phyloP scores from a whole-genome alignment of 495 filamentous ascomycete genomes.

The Penicillium parvum region DNA sequence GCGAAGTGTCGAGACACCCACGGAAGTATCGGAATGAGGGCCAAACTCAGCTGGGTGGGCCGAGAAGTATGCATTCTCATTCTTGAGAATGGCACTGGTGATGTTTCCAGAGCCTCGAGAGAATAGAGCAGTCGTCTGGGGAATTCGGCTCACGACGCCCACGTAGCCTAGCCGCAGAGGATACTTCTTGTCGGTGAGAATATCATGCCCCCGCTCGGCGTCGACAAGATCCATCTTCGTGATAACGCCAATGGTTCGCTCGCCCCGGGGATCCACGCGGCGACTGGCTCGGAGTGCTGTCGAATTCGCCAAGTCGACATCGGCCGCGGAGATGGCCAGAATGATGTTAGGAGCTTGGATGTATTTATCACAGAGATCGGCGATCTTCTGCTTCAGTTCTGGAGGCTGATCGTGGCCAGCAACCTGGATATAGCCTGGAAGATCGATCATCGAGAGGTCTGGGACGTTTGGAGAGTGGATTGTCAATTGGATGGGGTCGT shows the following conservation, averaged over 20 bases:
- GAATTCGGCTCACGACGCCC: slow-evolving; percentile 82
- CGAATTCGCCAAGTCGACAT: slow-evolving; percentile 96
- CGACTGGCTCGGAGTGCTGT: slow-evolving; percentile 87
- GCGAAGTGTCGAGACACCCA: slow-evolving; percentile 79
- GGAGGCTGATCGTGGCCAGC: slow-evolving; percentile 83
- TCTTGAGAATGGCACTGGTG: slow-evolving; percentile 73
- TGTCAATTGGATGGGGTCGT: slow-evolving; percentile 92
- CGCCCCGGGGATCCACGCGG: slow-evolving; percentile 87
- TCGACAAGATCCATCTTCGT: slow-evolving; percentile 99
- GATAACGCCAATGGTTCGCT: slow-evolving; percentile 94
- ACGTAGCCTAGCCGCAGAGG: slow-evolving; percentile 95
- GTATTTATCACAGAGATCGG: slow-evolving; percentile 96
- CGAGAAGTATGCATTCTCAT: slow-evolving; percentile 85
- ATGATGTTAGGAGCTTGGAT: slow-evolving; percentile 96
- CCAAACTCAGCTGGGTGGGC: slow-evolving; percentile 79
- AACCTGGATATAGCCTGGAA: slow-evolving; percentile 97
- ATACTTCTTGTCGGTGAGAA: slow-evolving; percentile 87
- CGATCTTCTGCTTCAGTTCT: slow-evolving; percentile 92
- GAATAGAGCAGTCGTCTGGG: slow-evolving; percentile 73
- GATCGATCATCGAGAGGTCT: slow-evolving; percentile 92
- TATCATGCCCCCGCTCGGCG: slow-evolving; percentile 66
- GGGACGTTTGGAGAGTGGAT: slow-evolving; percentile 95
- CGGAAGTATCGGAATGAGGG: slow-evolving; percentile 59
- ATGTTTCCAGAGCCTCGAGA: slow-evolving; percentile 81
- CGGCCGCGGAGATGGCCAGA: slow-evolving; percentile 92